Conservation (phyloP, 306 rosid species). For the Cyclanthera cordifolia region DNA sequence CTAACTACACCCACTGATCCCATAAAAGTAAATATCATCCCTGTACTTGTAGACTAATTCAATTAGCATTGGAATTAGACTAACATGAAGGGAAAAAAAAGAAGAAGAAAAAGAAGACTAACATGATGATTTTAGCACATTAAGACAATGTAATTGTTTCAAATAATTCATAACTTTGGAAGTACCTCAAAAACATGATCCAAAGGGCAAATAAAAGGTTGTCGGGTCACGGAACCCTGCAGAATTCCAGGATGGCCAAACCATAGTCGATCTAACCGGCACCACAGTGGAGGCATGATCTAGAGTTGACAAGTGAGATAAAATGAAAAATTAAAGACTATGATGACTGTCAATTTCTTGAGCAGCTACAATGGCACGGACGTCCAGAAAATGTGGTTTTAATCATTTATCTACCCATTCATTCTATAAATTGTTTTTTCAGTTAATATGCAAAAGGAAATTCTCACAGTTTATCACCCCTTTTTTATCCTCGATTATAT, state of each 20-base stretch:
- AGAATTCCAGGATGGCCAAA: conserved; percentile 89
- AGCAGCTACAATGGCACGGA: background rate
- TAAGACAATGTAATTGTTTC: background rate
- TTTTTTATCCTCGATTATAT: too few species aligned
- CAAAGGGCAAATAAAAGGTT: conserved; percentile 88
- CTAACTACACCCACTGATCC: background rate
- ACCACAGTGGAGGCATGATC: conserved; percentile 99
- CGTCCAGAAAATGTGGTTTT: background rate
- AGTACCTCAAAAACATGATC: conserved; percentile 97
- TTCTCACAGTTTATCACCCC: background rate
- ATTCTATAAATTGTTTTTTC: too few species aligned
- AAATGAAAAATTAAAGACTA: conserved; percentile 15
- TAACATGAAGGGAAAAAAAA: background rate
- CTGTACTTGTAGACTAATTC: background rate
- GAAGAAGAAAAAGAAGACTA: too few species aligned
- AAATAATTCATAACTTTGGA: conserved; percentile 11
- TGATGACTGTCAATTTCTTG: conserved; percentile 19
- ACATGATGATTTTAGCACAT: background rate
- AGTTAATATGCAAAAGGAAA: background rate
- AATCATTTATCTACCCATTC: too few species aligned
- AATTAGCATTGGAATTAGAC: background rate
- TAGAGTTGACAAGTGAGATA: conserved; percentile 24
- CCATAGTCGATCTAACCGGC: conserved; percentile 97
- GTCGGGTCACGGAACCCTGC: conserved; percentile 80
- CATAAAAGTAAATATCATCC: background rate